A percentile compares a stretch with the other conserved stretches of the same genome.
These are phyloP conservation scores for Jimgerdemannia flammicorona DNA, from an alignment of 192 early-diverging fungal species.

Conservation along the genomic window DNA sequence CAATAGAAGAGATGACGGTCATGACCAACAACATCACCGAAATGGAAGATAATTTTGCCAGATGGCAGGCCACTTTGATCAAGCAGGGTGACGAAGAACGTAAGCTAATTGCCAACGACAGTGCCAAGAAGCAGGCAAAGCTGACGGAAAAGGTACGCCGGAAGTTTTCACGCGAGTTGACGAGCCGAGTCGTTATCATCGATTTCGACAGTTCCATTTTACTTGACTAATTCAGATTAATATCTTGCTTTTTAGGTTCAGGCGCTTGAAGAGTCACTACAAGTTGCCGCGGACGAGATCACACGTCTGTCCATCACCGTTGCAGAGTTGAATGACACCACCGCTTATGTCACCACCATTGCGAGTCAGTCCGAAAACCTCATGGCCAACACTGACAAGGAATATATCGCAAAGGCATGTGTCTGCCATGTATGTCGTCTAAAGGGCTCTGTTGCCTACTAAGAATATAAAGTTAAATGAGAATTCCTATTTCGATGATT, in stretches of 20 bases:
- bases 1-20: background rate
- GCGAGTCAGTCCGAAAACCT: background rate
- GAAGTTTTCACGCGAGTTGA: background rate
- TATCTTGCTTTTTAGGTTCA: background rate
- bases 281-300: conserved; percentile 17
- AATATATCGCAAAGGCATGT: background rate
- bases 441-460: too few relatives aligned
- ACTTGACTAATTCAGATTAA: background rate
- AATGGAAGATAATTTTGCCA: background rate
- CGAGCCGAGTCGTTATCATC: background rate
- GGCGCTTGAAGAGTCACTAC: conserved; percentile 16
- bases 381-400: background rate
- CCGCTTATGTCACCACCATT: background rate
- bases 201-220: background rate
- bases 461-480: background rate
- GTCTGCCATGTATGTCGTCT: background rate
- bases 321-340: conserved; percentile 6
- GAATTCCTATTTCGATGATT: background rate
- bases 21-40: background rate
- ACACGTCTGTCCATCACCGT: conserved; percentile 11
- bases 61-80: background rate
- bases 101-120: background rate
- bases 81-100: background rate
- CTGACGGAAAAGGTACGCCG: background rate
- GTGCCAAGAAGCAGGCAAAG: background rate